Evolutionary conservation across 2,329 filamentous ascomycete genomes (phyloP), one percentile per base, ranked within the genome.

Genomic region (Colletotrichum chlorophyti): DNA sequence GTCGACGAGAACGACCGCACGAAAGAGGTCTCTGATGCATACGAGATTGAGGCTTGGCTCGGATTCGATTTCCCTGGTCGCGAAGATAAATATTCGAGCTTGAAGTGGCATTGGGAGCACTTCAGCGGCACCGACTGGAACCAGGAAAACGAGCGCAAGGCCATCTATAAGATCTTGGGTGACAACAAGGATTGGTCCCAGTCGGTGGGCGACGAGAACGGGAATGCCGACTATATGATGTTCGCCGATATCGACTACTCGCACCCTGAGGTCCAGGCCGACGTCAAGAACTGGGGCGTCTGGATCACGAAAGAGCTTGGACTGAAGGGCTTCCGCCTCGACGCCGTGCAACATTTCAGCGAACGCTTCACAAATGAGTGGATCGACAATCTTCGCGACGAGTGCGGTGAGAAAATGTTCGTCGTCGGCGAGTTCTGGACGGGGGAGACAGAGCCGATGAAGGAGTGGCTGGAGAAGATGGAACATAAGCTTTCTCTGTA

Each of bases 191-290:
- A 21, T 91, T 88, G 88, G 85, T 85, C 0, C 65, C 79, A 1
- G 80, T 81, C n/a, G 86, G 77, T 78, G 19, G 78, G 82, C n/a
- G 79, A 63, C 9, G 76, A 89, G 69, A 81, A 85, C 60, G 88
- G 88, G 9, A 91, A 91, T 77, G 88, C 66, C 29, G 84, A 87
- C 69, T 90, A 86, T 66, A 80, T 91, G 14, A 90, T 91, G 85
- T 91, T 89, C 65, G 83, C 85, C 6, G 85, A 91, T 69, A 69
- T 91, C 31, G 87, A 91, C 69, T 88, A 88, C 69, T 72, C 74
- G 2, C 80, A 89, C 57, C 77, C 78, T 0, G 87, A 90, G 63
- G 88, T 91, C 9, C 76, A 79, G 41, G 70, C 79, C 5, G 89
- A 91, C 64, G 80, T 90, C 5, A 76, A 86, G 51, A 77, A 79